phyloP scores from a whole-genome alignment of 192 early-diverging fungal genomes.

The Martensiomyces pterosporus region DNA sequence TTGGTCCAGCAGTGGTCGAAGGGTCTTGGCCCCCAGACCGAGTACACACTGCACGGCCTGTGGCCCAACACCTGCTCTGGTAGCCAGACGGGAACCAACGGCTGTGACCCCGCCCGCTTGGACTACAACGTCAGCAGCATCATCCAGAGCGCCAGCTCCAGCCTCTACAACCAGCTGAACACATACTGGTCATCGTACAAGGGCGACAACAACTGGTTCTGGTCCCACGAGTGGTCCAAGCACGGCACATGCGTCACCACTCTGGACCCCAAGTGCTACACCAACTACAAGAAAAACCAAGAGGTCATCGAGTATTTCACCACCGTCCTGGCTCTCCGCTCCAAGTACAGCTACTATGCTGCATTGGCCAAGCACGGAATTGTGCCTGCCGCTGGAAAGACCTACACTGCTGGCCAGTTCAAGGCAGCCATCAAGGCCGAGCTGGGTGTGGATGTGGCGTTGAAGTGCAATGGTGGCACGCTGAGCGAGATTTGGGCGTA shows the following conservation, averaged over 20 bases:
- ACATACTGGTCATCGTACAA: constrained; percentile 32
- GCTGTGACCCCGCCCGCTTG: constrained; percentile 1
- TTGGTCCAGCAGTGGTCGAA: constrained; percentile 21
- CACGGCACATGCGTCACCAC: constrained; percentile 52
- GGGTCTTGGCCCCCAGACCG: constrained; percentile 22
- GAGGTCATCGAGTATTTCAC: constrained; percentile 41
- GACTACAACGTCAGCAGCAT: constrained; percentile 3
- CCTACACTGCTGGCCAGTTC: constrained; percentile 39
- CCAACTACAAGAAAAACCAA: constrained; percentile 20
- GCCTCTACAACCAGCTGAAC: constrained; percentile 25
- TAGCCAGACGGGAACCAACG: not conserved
- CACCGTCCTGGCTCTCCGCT: constrained; percentile 26
- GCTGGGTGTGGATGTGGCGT: constrained; percentile 41
- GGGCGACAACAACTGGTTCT: constrained; percentile 18
- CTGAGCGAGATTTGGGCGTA: constrained; percentile 48
- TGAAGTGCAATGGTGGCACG: constrained; percentile 38
- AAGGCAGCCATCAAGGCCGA: constrained; percentile 35
- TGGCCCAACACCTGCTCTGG: constrained; percentile 39
- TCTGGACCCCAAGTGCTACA: constrained; percentile 28
- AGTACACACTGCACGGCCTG: constrained; percentile 48
- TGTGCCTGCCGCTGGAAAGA: constrained; percentile 35
- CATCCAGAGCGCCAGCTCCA: constrained; percentile 7
- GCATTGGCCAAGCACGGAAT: constrained; percentile 43
- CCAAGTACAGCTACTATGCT: constrained; percentile 40
- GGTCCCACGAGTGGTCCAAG: constrained; percentile 54